Conservation (phyloP, 108 stramenopile species). For the Epithemia pelagica region DNA sequence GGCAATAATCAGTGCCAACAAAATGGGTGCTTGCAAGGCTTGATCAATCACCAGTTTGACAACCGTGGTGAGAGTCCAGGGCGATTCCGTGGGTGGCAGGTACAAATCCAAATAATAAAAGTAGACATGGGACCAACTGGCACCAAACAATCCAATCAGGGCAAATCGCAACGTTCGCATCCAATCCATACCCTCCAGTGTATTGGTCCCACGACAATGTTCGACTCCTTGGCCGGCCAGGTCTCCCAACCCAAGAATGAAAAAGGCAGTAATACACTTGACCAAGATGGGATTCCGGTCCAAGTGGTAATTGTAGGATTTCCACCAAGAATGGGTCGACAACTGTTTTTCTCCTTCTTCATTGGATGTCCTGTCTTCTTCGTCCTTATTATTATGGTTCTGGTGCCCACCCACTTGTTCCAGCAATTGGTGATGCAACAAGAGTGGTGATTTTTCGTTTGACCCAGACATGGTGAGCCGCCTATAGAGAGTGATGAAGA, state of each 20-base stretch:
- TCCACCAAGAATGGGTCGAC: slow-evolving; percentile 13
- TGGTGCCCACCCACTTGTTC: background rate
- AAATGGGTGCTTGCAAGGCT: slow-evolving; percentile 24
- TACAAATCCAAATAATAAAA: slow-evolving; percentile 26
- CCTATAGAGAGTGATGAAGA: no score
- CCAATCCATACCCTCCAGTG: slow-evolving; percentile 9
- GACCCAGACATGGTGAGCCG: no score
- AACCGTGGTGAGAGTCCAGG: slow-evolving; percentile 24
- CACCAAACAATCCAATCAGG: slow-evolving; percentile 25
- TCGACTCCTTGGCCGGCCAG: slow-evolving; percentile 27
- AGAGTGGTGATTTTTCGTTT: background rate
- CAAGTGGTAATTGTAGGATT: slow-evolving; percentile 16
- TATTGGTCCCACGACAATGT: slow-evolving; percentile 16
- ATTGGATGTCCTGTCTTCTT: no score
- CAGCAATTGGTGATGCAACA: background rate
- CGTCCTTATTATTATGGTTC: background rate
- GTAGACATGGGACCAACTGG: slow-evolving; percentile 34
- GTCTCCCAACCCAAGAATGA: slow-evolving; percentile 28
- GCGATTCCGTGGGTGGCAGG: slow-evolving; percentile 29
- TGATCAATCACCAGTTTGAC: slow-evolving; percentile 39
- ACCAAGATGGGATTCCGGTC: slow-evolving; percentile 17
- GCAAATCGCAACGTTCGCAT: slow-evolving; percentile 20
- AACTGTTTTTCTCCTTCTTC: background rate
- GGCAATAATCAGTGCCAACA: slow-evolving; percentile 20
- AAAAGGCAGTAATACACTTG: slow-evolving; percentile 32